Evolutionary conservation across 208 protist genomes (phyloP).

Genomic region (Vickermania spadyakhi): DNA sequence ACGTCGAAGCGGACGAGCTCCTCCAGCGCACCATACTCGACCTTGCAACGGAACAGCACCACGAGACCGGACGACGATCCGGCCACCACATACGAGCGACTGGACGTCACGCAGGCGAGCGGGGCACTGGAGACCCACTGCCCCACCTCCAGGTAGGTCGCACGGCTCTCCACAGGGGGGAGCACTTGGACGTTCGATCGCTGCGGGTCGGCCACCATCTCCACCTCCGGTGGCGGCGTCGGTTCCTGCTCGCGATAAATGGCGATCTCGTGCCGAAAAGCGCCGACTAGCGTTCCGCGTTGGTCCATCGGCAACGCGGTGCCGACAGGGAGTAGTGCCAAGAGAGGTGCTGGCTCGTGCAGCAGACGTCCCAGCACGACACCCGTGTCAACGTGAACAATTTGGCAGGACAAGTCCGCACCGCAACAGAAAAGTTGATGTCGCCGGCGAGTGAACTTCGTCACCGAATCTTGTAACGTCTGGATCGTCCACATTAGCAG

Average conservation of each 20-base stretch:
- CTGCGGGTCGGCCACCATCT: slow-evolving; percentile 7
- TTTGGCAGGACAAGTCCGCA: slow-evolving; percentile 44
- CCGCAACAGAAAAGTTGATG: slow-evolving; percentile 43
- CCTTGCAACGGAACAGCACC: slow-evolving; percentile 37
- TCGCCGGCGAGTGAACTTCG: slow-evolving; percentile 27
- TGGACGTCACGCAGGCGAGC: not conserved
- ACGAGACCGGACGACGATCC: slow-evolving; percentile 70
- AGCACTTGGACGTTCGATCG: slow-evolving; percentile 11
- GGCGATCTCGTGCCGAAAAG: slow-evolving; percentile 18
- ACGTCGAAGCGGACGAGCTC: slow-evolving; percentile 78
- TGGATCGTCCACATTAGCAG: slow-evolving; percentile 32
- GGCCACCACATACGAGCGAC: slow-evolving; percentile 22
- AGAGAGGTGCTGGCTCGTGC: slow-evolving; percentile 20
- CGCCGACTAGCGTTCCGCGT: slow-evolving; percentile 15
- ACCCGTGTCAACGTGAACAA: slow-evolving; percentile 36
- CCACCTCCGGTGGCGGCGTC: slow-evolving; percentile 12
- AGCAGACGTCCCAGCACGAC: slow-evolving; percentile 21
- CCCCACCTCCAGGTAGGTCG: slow-evolving; percentile 29
- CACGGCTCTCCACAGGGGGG: slow-evolving; percentile 34
- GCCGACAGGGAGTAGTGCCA: slow-evolving; percentile 14
- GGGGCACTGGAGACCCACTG: not conserved
- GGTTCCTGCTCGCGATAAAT: slow-evolving; percentile 13
- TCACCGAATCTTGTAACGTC: slow-evolving; percentile 48
- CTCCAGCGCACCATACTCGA: slow-evolving; percentile 14
- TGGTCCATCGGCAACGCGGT: slow-evolving; percentile 9